Conservation (phyloP, 768 basidiomycete species). For the Cyathus striatus region DNA sequence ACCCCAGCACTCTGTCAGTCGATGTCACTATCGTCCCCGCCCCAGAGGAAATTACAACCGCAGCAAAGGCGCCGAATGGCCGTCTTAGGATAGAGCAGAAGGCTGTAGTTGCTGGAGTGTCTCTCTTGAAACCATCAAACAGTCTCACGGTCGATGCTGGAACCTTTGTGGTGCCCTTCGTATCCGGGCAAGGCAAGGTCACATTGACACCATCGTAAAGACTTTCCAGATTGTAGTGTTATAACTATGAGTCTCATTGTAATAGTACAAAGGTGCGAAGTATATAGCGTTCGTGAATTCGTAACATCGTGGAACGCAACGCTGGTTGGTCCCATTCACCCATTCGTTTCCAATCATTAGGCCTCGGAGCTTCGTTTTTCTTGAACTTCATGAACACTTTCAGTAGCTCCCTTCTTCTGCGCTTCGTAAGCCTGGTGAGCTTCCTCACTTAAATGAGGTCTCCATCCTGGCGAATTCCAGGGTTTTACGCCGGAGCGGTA, state of each 20-base stretch:
- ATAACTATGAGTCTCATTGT: no score
- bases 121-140: constrained; percentile 31
- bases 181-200: constrained; percentile 30
- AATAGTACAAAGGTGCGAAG: not conserved
- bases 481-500: constrained; percentile 63
- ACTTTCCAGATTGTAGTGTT: not conserved
- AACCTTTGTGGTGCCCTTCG: constrained; percentile 40
- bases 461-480: constrained; percentile 62
- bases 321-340: not conserved
- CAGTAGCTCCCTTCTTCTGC: constrained; percentile 9
- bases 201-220: constrained; percentile 15
- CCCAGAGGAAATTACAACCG: constrained; percentile 30
- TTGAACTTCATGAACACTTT: not conserved
- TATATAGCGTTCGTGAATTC: constrained; percentile 3
- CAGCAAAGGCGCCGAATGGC: constrained; percentile 41
- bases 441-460: constrained; percentile 40
- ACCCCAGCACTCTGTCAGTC: constrained; percentile 32
- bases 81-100: constrained; percentile 41
- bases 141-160: constrained; percentile 35
- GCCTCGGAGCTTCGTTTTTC: not conserved
- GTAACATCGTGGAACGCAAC: no score
- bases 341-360: not conserved
- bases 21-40: constrained; percentile 33
- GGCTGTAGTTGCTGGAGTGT: constrained; percentile 30
- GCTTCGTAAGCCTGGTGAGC: no score